These are phyloP conservation scores for Schwanniomyces etchellsii DNA, from an alignment of 1,139 yeast species.

Conservation along the genomic window DNA sequence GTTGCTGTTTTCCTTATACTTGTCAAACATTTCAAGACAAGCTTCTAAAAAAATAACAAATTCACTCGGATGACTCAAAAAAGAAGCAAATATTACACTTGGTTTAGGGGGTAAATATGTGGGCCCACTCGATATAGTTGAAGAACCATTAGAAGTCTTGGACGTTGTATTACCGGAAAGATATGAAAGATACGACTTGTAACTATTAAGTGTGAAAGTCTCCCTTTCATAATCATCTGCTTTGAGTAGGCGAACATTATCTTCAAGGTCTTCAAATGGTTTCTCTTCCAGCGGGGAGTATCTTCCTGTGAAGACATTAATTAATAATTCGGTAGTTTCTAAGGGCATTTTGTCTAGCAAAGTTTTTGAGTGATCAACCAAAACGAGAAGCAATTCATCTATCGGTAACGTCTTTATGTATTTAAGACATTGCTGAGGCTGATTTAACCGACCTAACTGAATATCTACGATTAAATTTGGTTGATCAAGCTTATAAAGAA, in stretches of 20 bases:
- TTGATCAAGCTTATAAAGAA: constrained; percentile 69
- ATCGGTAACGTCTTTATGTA: constrained; percentile 68
- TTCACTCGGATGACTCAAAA: constrained; percentile 77
- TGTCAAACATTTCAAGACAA: constrained; percentile 73
- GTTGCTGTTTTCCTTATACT: constrained; percentile 62
- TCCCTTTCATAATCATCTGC: constrained; percentile 5
- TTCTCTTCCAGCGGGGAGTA: constrained; percentile 41
- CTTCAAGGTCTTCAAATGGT: constrained; percentile 4
- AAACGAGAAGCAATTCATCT: constrained; percentile 71
- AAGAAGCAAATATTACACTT: constrained; percentile 77
- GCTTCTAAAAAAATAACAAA: constrained; percentile 95
- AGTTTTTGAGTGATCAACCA: constrained; percentile 60
- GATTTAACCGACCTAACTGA: constrained; percentile 60
- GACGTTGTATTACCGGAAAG: constrained; percentile 31
- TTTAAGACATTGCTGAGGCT: constrained; percentile 56
- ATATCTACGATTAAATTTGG: constrained; percentile 76
- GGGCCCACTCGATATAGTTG: constrained; percentile 28
- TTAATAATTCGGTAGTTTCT: constrained; percentile 75
- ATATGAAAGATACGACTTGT: constrained; percentile 64
- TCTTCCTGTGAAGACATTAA: constrained; percentile 84
- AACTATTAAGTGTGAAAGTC: constrained; percentile 48
- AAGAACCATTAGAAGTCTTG: not conserved
- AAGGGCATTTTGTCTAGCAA: constrained; percentile 68
- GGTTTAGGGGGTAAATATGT: constrained; percentile 94
- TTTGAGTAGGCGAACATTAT: constrained; percentile 4